A percentile compares a stretch with the other conserved stretches of the same genome.
Evolutionary conservation across 2,329 filamentous ascomycete genomes (phyloP).

Genomic region (Chaetothyriales sp.): DNA sequence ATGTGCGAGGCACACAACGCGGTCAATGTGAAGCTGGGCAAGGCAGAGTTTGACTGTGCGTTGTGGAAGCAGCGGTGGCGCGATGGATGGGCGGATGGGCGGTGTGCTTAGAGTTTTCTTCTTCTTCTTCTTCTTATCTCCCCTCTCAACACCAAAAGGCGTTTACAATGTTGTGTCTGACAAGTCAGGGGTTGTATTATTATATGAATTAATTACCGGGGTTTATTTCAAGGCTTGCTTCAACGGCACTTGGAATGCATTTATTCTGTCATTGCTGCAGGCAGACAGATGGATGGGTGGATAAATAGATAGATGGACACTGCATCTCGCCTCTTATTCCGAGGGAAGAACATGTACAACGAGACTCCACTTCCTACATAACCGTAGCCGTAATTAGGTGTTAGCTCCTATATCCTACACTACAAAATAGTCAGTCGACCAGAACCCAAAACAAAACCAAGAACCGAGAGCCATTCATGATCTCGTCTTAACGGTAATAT

Average conservation of each 20-base stretch:
- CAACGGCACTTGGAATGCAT: too few relatives aligned
- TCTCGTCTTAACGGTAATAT: background rate
- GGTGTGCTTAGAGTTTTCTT: constrained; percentile 41
- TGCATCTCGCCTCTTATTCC: background rate
- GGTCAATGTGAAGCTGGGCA: constrained; percentile 62
- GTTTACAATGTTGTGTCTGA: background rate
- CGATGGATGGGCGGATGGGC: constrained; percentile 64
- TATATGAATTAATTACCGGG: too few relatives aligned
- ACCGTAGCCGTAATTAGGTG: too few relatives aligned
- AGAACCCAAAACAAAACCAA: background rate
- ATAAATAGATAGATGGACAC: too few relatives aligned
- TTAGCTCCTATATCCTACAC: background rate
- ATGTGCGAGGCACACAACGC: constrained; percentile 40
- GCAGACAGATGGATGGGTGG: too few relatives aligned
- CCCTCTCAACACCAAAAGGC: background rate
- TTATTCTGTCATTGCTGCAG: too few relatives aligned
- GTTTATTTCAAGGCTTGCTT: too few relatives aligned
- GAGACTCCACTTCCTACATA: background rate
- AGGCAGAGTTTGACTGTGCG: constrained; percentile 76
- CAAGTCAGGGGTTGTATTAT: constrained; percentile 6
- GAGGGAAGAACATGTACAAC: background rate
- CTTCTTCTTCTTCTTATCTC: background rate
- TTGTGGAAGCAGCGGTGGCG: constrained; percentile 91
- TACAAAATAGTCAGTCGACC: too few relatives aligned
- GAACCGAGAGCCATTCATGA: background rate